phyloP scores from a whole-genome alignment of 139 green algal species.

The Protoeuglena noctilucae region DNA sequence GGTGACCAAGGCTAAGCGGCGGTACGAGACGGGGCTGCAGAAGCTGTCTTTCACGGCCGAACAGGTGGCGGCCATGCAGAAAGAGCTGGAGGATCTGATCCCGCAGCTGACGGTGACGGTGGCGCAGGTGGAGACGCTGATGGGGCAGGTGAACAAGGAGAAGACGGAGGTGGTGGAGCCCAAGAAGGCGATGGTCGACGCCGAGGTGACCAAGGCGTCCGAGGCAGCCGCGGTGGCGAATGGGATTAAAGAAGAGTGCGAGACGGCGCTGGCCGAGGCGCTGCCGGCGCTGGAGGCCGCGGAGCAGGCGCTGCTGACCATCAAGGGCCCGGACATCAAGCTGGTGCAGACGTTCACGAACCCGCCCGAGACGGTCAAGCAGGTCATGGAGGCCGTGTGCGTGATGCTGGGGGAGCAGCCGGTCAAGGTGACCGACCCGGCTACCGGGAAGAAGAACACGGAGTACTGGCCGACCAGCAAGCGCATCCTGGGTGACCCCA shows the following conservation, averaged over 20 bases:
- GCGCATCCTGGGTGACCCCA: conserved; percentile 12
- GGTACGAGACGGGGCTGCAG: conserved; percentile 47
- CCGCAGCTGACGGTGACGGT: conserved; percentile 28
- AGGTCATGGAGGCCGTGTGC: conserved; percentile 29
- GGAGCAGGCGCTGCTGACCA: conserved; percentile 41
- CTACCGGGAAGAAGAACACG: conserved; percentile 12
- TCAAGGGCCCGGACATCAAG: conserved; percentile 48
- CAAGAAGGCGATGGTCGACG: conserved; percentile 38
- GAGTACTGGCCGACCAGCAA: conserved; percentile 21
- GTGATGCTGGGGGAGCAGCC: conserved; percentile 21
- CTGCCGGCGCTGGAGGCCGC: conserved; percentile 26
- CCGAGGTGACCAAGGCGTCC: conserved; percentile 28
- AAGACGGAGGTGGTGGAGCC: conserved; percentile 56
- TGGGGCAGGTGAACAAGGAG: conserved; percentile 30
- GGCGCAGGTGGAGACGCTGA: conserved; percentile 39
- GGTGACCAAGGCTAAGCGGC: conserved; percentile 7
- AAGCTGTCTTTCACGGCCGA: conserved; percentile 29
- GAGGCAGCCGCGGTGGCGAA: conserved; percentile 20
- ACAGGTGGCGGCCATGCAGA: conserved; percentile 25
- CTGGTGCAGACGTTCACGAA: conserved; percentile 39
- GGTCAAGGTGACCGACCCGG: conserved; percentile 9
- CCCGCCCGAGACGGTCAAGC: conserved; percentile 23
- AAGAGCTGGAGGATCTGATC: conserved; percentile 29
- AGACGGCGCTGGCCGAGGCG: conserved; percentile 23
- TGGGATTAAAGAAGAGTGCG: conserved; percentile 31